Evolutionary conservation across 106 monocot species (phyloP).

Genomic region (Phalaenopsis aphrodite): DNA sequence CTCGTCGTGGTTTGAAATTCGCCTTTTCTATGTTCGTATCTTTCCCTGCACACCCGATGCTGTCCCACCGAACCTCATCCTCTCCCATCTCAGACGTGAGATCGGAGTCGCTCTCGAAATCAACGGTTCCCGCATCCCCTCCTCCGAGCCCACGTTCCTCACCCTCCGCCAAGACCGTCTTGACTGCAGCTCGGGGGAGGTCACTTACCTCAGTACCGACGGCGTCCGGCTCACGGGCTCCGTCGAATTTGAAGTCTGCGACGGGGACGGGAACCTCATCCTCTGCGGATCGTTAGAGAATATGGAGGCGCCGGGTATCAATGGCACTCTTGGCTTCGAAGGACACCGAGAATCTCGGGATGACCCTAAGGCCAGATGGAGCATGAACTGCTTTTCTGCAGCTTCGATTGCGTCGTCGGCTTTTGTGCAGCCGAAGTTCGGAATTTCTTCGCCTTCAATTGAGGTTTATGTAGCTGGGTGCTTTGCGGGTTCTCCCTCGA

Average conservation of each 20-base stretch:
- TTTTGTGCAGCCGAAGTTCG: slow-evolving; percentile 32
- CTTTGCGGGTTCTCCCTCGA: slow-evolving; percentile 50
- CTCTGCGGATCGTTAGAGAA: slow-evolving; percentile 64
- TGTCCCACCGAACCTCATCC: slow-evolving; percentile 36
- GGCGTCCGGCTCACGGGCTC: slow-evolving; percentile 43
- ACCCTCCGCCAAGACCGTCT: slow-evolving; percentile 50
- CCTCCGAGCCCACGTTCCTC: slow-evolving; percentile 23
- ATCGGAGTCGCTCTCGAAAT: slow-evolving; percentile 54
- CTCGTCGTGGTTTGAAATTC: slow-evolving; percentile 68
- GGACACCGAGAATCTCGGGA: slow-evolving; percentile 11
- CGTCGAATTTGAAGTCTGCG: slow-evolving; percentile 56
- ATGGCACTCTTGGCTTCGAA: slow-evolving; percentile 23
- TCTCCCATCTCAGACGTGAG: slow-evolving; percentile 61
- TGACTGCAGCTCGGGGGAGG: slow-evolving; percentile 39
- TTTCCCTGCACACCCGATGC: slow-evolving; percentile 34
- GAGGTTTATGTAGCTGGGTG: slow-evolving; percentile 90
- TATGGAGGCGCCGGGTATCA: slow-evolving; percentile 47
- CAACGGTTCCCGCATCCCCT: slow-evolving; percentile 52
- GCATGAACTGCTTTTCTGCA: slow-evolving; percentile 55
- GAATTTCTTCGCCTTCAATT: slow-evolving; percentile 40
- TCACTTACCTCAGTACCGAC: slow-evolving; percentile 65
- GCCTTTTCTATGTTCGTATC: slow-evolving; percentile 73
- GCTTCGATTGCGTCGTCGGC: slow-evolving; percentile 26
- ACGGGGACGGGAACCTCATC: slow-evolving; percentile 31
- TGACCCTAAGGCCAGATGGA: slow-evolving; percentile 57